Percentiles rank a stretch among this genome's conserved stretches.
Conservation (phyloP, 768 basidiomycete genomes). For the Pleurotus ostreatus region DNA sequence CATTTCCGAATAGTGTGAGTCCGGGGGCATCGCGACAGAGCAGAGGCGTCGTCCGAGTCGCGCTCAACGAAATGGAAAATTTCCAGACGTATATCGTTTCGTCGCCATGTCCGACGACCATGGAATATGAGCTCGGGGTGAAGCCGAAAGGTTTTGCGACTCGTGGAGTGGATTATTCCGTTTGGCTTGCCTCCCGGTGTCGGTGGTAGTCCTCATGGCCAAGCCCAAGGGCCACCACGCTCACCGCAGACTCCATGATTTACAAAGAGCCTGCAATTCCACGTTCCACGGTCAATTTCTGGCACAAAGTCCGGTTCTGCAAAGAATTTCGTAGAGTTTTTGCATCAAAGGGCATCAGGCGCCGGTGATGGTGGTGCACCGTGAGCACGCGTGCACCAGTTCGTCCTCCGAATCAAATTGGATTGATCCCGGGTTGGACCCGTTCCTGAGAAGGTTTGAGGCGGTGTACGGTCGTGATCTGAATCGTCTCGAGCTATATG, state of each 20-base stretch:
- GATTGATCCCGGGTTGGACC: not conserved
- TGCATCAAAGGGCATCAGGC: not conserved
- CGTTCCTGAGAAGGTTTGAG: constrained; percentile 9
- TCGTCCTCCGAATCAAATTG: constrained; percentile 6
- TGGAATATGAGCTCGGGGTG: not conserved
- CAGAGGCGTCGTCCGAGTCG: not conserved
- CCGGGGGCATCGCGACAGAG: not conserved
- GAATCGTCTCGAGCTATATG: constrained; percentile 1
- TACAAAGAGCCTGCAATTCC: not conserved
- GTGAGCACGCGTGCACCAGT: not conserved
- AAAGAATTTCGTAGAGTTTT: not conserved
- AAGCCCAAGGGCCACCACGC: not conserved
- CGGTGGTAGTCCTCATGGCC: not conserved
- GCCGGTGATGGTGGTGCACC: not conserved
- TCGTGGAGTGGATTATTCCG: not conserved
- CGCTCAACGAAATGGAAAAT: not conserved
- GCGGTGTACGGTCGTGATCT: constrained; percentile 7
- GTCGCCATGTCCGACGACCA: not conserved
- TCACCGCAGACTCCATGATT: not conserved
- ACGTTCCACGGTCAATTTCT: not conserved
- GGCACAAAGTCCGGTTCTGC: not conserved
- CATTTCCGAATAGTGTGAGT: not conserved
- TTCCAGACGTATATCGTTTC: not conserved
- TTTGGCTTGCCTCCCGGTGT: not conserved
- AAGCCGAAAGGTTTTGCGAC: not conserved